Evolutionary conservation across 768 basidiomycete genomes (phyloP).

Genomic region (Inosperma sp.): DNA sequence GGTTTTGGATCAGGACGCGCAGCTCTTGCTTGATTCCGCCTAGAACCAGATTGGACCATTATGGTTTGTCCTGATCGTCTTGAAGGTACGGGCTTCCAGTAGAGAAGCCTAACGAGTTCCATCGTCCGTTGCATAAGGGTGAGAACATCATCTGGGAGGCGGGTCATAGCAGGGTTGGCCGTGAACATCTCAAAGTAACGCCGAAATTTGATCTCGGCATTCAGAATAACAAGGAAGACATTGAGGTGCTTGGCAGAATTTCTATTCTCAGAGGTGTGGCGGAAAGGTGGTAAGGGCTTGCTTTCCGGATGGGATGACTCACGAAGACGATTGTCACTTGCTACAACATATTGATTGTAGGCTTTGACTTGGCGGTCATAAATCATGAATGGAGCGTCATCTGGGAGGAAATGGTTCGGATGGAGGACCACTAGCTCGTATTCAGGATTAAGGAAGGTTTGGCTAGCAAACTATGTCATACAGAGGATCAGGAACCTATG

Average conservation of each 20-base stretch:
- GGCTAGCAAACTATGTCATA: conserved; percentile 11
- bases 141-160: conserved; percentile 19
- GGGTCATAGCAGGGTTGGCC: conserved; percentile 6
- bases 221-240: conserved; percentile 20
- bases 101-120: conserved; percentile 20
- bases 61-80: conserved; percentile 10
- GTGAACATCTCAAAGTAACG: conserved; percentile 19
- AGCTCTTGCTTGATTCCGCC: conserved; percentile 14
- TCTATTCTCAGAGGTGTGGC: not conserved
- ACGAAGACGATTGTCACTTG: conserved; percentile 16
- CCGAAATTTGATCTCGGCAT: conserved; percentile 24
- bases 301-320: conserved; percentile 13
- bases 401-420: conserved; percentile 21
- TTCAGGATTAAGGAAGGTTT: conserved; percentile 15
- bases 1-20: conserved; percentile 6
- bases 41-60: not conserved
- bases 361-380: conserved; percentile 11
- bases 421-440: conserved; percentile 18
- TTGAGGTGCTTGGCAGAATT: conserved; percentile 9
- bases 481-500: conserved; percentile 12
- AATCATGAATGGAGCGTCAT: conserved; percentile 13
- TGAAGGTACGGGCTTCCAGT: conserved; percentile 18
- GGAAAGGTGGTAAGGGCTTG: conserved; percentile 18
- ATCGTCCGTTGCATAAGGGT: conserved; percentile 16
- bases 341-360: conserved; percentile 12